phyloP scores from a whole-genome alignment of 164 flowering plant genomes.

The Vitis riparia region DNA sequence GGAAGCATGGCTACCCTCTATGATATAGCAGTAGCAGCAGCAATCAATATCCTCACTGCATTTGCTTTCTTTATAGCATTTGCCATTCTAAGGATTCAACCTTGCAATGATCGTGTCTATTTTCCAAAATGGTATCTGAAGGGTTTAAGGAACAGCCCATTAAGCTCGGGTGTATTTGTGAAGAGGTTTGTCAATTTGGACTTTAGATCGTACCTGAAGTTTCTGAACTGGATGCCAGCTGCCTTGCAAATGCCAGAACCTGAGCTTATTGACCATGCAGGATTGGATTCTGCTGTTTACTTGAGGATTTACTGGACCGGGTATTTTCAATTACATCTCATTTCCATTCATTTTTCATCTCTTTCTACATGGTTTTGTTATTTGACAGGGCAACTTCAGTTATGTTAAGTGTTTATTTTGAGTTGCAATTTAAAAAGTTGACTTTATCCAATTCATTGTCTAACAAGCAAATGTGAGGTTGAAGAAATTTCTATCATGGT shows the following conservation, averaged over 20 bases:
- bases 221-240: constrained; percentile 79
- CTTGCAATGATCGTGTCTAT: constrained; percentile 79
- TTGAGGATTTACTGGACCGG: constrained; percentile 73
- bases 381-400: no score
- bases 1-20: constrained; percentile 55
- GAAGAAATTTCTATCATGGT: no score
- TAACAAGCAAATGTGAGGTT: no score
- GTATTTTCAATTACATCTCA: constrained; percentile 31
- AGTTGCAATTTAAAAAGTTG: no score
- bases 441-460: no score
- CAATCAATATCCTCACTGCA: constrained; percentile 67
- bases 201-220: constrained; percentile 55
- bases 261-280: constrained; percentile 84
- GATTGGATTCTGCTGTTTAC: constrained; percentile 82
- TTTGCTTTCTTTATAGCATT: constrained; percentile 66
- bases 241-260: constrained; percentile 84
- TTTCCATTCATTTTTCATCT: neutral
- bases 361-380: neutral
- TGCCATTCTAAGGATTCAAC: constrained; percentile 74
- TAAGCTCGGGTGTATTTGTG: constrained; percentile 46
- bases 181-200: constrained; percentile 74
- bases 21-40: constrained; percentile 69
- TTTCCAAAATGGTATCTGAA: constrained; percentile 87
- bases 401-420: no score
- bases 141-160: constrained; percentile 63